Evolutionary conservation across 352 stramenopile genomes (phyloP), one percentile per base, ranked within the genome.

Genomic region (Pythium oligandrum): DNA sequence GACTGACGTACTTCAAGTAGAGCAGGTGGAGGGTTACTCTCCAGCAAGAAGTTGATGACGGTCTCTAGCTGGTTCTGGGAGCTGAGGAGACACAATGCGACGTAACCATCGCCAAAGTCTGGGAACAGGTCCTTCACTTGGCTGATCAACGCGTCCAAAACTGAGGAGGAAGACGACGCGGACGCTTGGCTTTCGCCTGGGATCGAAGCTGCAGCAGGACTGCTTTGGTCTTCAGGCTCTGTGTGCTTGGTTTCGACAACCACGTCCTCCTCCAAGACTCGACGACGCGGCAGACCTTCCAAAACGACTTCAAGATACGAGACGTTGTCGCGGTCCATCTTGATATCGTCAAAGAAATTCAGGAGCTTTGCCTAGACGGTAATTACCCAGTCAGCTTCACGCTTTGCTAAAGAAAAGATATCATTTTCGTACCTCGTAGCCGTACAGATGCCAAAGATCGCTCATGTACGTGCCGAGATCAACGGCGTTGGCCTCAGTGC

Each of bases 281-380:
- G 65, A 36, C 83, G 71, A 35, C 70, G 65, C 3, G 83, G 83
- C 3, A 93, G 66, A 2, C 64, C 60, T 33, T 88, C 78, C 4
- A 90, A 55, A 37, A 91, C 70, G 65, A 91, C 80, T 39, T 80
- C 73, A 26, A 93, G 58, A 44, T 93, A 93, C 32, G 70, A 82
- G 12, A 86, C 66, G 34, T 69, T 78, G 48, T 90, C 80, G 4
- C 51, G 47, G 17, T 88, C 83, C 37, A 88, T 51, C 8, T 85
- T 61, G 31, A 69, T 66, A 0, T 65, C 51, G 31, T 81, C 71
- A 37, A 93, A 83, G 40, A 70, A 87, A 12, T 63, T 59, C 5
- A 66, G 39, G 3, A 84, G 57, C n/a, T 76, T 88, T 7, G 75
- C 53, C 64, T 92, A 37, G 0, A 39, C 17, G 17, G 17, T 26